Base-by-base conservation (phyloP, 352 stramenopile species). In the Pythium vanterpoolii region DNA sequence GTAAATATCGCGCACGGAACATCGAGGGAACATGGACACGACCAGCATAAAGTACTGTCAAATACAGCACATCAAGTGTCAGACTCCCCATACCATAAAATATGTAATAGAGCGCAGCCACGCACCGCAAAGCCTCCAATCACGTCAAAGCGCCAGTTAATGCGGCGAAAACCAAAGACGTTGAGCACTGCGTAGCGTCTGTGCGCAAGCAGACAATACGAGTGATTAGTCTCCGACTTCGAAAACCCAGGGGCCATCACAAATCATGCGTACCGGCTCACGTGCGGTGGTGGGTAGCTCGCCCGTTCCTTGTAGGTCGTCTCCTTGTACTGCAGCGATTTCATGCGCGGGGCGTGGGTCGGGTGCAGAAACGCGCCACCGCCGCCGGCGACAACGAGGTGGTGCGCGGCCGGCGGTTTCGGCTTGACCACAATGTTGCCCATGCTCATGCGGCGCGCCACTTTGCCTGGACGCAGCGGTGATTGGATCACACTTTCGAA, bases 81-180 rank as follows among this genome's bases (percentile, higher is more conserved):
- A 36, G 31, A 36, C 11, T 13, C 14, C 34, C 14, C 7, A 21
- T 18, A 5, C 13, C 18, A 42, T 42, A 42, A 42, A 18, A 42
- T 4, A 42, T 13, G 1, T 18, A 42, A n/a, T 42, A 18, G 14
- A 16, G 13, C 7, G 11, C 34, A 48, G 5, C 31, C 11, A 73
- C 78, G 34, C 76, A 93, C 86, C 64, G 75, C 80, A 53, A 96
- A 64, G 49, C 87, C 87, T 27, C 90, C 91, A 21, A 97, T 77
- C 45, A 97, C 81, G 76, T 98, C 93, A 44, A 97, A 96, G 23
- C 89, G 77, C 93, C 93, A 98, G 63, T 97, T 97, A 54, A 96
- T 89, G 47, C 89, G 92, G 2, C 90, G 89, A 71, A 97, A 97
- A 40, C 85, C 86, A 51, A 95, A 80, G 14, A 93, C 83, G 43